Evolutionary conservation across 106 monocot species (phyloP), one percentile per base, ranked within the genome.

Genomic region (Phalaenopsis aphrodite): DNA sequence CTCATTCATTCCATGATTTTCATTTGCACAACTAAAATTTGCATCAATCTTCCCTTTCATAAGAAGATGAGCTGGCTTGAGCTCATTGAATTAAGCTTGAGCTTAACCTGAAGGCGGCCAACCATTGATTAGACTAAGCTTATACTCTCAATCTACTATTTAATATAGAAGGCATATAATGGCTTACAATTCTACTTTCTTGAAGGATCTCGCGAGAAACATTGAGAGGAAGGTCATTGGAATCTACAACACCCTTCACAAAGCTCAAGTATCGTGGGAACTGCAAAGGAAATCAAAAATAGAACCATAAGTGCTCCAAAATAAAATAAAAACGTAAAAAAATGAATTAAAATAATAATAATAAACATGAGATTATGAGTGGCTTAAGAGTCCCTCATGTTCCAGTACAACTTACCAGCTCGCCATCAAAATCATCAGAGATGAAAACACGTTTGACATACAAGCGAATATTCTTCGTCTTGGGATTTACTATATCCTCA

Each of bases 371-470:
- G 4, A 43, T 42, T 45, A 76, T 49, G 30, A 49, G 48, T 23
- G 19, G 12, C 42, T 45, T 45, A 75, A 75, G 45, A 72, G 39
- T 24, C 10, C 6, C 43, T 74, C 21, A n/a, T 74, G 8, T 74
- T 74, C 43, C 18, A 74, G 52, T 10, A 76, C 45, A 9, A 67
- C 86, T 71, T 85, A 98, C 97, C 90, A 98, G 88, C 56, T 98
- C 97, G 45, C 97, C 97, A 85, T 98, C 97, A 85, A 98, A 98
- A 81, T 98, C 97, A 89, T 98, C 97, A 49, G 97, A 98, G 72
- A 98, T 98, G 64, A 98, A 98, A 8, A 98, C 97, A 24, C 97
- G 92, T 78, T 98, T 98, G 23, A 98, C 97, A 88, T 91, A 95
- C 75, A 99, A 78, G 61, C 99, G 94, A 21, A 99, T 99, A 72